A percentile compares a stretch with the other conserved stretches of the same genome.
Conservation (phyloP, 257 asterid species). For the Penstemon eatonii region DNA sequence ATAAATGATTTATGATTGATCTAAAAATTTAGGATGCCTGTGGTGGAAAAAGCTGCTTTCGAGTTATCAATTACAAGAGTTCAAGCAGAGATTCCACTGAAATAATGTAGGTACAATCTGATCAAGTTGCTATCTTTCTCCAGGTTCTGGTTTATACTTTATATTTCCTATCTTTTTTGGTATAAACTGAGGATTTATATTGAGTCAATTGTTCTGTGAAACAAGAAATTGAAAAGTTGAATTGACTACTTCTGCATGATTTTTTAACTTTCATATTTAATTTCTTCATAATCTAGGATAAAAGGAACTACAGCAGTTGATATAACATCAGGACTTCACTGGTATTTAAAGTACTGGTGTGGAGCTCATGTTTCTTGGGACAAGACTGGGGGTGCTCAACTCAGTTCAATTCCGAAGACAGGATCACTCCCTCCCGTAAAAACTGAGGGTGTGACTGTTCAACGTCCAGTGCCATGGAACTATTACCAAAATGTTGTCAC, state of each 20-base stretch:
- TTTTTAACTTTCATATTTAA: constrained; percentile 7
- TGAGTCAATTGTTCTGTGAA: too few relatives aligned
- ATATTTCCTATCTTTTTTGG: background rate
- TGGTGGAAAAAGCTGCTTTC: constrained; percentile 81
- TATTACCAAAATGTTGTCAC: constrained; percentile 98
- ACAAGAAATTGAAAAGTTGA: too few relatives aligned
- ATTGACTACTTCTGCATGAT: constrained; percentile 1
- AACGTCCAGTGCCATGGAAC: constrained; percentile 88
- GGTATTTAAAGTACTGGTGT: constrained; percentile 91
- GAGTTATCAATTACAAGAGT: constrained; percentile 58
- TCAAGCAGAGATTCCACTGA: constrained; percentile 58
- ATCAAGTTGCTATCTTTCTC: constrained; percentile 12
- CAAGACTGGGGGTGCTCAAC: constrained; percentile 89
- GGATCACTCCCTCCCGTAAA: constrained; percentile 77
- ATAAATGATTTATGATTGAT: constrained; percentile 24
- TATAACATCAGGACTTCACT: constrained; percentile 86
- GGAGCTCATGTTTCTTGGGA: constrained; percentile 98
- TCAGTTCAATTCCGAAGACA: constrained; percentile 75
- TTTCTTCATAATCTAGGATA: constrained; percentile 44
- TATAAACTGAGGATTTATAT: background rate
- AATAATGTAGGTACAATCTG: constrained; percentile 67
- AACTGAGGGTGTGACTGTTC: constrained; percentile 57
- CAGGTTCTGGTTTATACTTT: constrained; percentile 15
- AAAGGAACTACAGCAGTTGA: constrained; percentile 91
- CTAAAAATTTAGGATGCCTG: constrained; percentile 58